These are phyloP conservation scores for Alternaria gansuensis DNA, from an alignment of 2,329 filamentous ascomycete species.

Conservation along the genomic window DNA sequence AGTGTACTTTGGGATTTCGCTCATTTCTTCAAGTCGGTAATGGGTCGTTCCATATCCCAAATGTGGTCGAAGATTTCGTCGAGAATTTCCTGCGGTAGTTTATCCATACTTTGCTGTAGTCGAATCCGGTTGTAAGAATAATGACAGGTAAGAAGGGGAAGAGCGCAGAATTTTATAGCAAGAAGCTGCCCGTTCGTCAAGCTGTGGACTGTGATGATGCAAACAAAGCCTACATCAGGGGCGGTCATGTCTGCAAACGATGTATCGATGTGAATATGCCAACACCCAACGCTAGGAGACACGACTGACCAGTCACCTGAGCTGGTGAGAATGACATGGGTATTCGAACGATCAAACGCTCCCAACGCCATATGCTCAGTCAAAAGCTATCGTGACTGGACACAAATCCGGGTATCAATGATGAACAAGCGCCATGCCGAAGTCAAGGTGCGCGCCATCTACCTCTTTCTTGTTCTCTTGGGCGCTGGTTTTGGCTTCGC, in stretches of 20 bases:
- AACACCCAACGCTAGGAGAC: neutral
- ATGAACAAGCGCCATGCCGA: neutral
- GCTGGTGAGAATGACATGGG: neutral
- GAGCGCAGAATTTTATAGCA: neutral
- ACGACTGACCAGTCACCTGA: neutral
- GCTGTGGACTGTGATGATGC: neutral
- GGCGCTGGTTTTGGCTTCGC: conserved; percentile 37
- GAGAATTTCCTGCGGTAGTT: neutral
- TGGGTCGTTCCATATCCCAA: neutral
- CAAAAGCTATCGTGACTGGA: conserved; percentile 1
- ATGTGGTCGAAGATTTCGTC: neutral
- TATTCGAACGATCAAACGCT: neutral
- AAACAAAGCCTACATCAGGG: neutral
- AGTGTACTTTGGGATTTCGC: neutral
- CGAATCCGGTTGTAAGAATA: neutral
- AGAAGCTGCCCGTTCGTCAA: neutral
- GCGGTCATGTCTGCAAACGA: neutral
- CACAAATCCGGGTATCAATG: conserved; percentile 11
- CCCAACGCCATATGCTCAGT: neutral
- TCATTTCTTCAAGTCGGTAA: neutral
- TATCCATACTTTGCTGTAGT: neutral
- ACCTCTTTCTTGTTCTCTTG: conserved; percentile 45
- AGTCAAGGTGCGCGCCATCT: neutral
- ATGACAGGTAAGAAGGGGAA: neutral
- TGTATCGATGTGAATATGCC: neutral